phyloP scores from a whole-genome alignment of 1,284 basidiomycete species.

The Chalciporus piperatoides region DNA sequence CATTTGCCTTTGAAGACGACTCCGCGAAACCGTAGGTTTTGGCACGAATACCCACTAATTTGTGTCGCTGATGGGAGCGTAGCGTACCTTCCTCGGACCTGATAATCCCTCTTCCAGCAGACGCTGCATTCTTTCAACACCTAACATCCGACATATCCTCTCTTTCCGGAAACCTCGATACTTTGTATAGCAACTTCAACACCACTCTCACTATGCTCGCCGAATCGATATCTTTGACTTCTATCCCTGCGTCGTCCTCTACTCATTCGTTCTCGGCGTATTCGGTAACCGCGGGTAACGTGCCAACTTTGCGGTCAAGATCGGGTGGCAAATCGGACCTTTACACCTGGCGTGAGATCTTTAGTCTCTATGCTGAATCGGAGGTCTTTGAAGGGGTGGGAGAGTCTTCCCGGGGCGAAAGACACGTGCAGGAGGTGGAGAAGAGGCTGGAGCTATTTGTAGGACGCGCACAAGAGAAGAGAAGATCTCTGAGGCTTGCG shows the following conservation, averaged over 20 bases:
- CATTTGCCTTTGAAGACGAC: neutral
- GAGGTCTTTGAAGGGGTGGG: constrained; percentile 82
- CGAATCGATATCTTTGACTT: constrained; percentile 52
- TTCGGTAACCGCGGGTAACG: constrained; percentile 42
- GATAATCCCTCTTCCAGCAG: constrained; percentile 79
- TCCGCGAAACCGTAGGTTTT: constrained; percentile 10
- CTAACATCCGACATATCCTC: constrained; percentile 70
- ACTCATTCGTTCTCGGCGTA: constrained; percentile 42
- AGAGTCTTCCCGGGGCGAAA: constrained; percentile 76
- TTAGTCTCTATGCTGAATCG: constrained; percentile 82
- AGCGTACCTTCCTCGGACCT: constrained; percentile 47
- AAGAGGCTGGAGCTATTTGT: constrained; percentile 68
- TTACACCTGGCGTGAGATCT: constrained; percentile 92
- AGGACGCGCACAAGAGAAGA: constrained; percentile 55
- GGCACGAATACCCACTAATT: neutral
- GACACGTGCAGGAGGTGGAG: constrained; percentile 73
- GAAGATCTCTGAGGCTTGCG: constrained; percentile 57
- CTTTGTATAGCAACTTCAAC: constrained; percentile 64
- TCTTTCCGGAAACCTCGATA: constrained; percentile 62
- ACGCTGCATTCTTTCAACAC: constrained; percentile 79
- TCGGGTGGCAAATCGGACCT: constrained; percentile 56
- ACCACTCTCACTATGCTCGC: constrained; percentile 61
- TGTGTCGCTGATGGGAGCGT: constrained; percentile 5
- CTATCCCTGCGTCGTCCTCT: constrained; percentile 53
- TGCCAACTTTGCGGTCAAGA: constrained; percentile 33